Base-by-base conservation (phyloP, 2,329 filamentous ascomycete species). In the Colletotrichum cuscutae region DNA sequence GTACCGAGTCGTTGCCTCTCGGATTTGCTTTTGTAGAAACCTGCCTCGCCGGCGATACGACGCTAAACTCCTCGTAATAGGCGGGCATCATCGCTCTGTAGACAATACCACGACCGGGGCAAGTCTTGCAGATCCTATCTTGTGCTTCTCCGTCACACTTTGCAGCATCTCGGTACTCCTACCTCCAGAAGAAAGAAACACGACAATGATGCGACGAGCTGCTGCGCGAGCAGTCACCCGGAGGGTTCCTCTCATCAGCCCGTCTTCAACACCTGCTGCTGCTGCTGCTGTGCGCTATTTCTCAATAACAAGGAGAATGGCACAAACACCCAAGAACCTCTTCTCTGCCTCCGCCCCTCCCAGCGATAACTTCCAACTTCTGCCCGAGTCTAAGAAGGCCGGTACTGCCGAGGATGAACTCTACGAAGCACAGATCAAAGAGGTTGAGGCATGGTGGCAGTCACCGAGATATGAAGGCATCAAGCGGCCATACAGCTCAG, bases 391-490 rank as follows among this genome's bases (percentile, higher is more conserved):
- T 37, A 86, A 93, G 69, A 98, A 98, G 82, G 86, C 92, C 0
- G 95, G 95, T 19, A 87, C 89, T 22, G 91, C 94, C 0, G 97
- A 98, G 82, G 95, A 98, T 83, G 91, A 91, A 1, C 88, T 98
- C 1, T 97, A 95, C 81, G 90, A 95, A 54, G 89, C 93, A 75
- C 94, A 98, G 81, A 87, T 98, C 65, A 89, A 92, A 78, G 93
- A 97, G 78, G 95, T 98, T 13, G 91, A 95, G 81, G 89, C 92
- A 32, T 98, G 96, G 97, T 99, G 96, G 96, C 89, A 90, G 24
- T 93, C 92, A 53, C 92, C 94, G 8, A 91, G 97, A 69, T 99
- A 91, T 81, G 89, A 93, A 76, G 96, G 94, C 73, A 98, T 98
- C 86, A 97, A 93, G 86, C 89, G 97, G 58, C 95, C 96, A 12